A percentile compares a stretch with the other conserved stretches of the same genome.
Conservation (phyloP, 2,329 filamentous ascomycete genomes). For the Polychaeton citri region DNA sequence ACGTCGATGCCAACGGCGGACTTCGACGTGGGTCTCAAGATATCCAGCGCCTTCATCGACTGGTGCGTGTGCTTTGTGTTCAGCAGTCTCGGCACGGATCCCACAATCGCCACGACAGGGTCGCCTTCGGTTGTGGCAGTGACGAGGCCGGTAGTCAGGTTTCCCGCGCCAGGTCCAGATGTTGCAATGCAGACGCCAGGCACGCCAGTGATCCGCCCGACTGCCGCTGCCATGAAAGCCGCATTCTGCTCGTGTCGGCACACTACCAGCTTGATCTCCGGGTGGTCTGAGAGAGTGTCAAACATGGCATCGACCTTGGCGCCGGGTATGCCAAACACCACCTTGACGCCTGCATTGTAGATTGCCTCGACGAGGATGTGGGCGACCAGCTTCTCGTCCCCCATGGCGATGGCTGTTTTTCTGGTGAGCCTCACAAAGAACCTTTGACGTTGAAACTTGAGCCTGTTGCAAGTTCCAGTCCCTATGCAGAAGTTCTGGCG, state of each 20-base stretch:
- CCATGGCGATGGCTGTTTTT: too few species aligned
- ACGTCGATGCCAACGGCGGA: conserved; percentile 29
- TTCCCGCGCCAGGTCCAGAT: conserved; percentile 34
- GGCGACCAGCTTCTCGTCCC: conserved; percentile 16
- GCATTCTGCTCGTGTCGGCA: conserved; percentile 39
- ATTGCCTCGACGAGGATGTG: conserved; percentile 21
- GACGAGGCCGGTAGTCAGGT: conserved; percentile 33
- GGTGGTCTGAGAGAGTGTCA: conserved; percentile 32
- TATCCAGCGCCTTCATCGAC: conserved; percentile 31
- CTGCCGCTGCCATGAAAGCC: conserved; percentile 36
- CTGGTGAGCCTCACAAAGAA: too few species aligned
- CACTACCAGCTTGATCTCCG: conserved; percentile 34
- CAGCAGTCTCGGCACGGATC: conserved; percentile 31
- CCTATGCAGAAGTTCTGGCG: too few species aligned
- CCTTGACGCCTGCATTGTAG: conserved; percentile 30
- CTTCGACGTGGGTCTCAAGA: conserved; percentile 33
- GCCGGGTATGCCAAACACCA: conserved; percentile 37
- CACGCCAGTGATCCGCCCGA: conserved; percentile 32
- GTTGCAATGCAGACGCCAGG: conserved; percentile 36
- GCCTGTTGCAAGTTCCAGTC: too few species aligned
- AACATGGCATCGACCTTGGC: conserved; percentile 37
- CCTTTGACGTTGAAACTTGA: too few species aligned
- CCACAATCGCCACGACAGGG: conserved; percentile 37
- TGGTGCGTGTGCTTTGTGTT: conserved; percentile 36
- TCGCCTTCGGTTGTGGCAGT: conserved; percentile 37